Evolutionary conservation across 805 yeast species (phyloP).

Genomic region (Wickerhamomyces queroliae): DNA sequence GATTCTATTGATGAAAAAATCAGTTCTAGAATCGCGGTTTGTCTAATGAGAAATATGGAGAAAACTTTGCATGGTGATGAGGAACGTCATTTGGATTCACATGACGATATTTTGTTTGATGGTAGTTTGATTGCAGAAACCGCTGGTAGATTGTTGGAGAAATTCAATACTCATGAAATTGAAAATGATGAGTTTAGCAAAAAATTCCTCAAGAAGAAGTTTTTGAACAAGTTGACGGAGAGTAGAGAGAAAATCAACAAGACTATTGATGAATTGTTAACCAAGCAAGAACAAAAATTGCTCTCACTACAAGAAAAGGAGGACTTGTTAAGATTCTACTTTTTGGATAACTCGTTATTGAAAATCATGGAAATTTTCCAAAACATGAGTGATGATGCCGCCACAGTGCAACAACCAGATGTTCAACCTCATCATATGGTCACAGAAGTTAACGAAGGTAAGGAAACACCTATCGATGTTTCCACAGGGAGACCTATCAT

Average conservation of each 20-base stretch:
- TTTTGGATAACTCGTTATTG: slow-evolving; percentile 63
- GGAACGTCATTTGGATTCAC: slow-evolving; percentile 25
- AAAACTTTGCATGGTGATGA: slow-evolving; percentile 35
- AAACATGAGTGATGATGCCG: slow-evolving; percentile 15
- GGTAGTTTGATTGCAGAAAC: slow-evolving; percentile 70
- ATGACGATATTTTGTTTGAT: slow-evolving; percentile 66
- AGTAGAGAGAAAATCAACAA: slow-evolving; percentile 37
- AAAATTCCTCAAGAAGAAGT: slow-evolving; percentile 31
- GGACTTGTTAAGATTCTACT: slow-evolving; percentile 58
- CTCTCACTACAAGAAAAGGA: slow-evolving; percentile 70
- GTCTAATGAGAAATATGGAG: slow-evolving; percentile 81
- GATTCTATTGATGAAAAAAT: slow-evolving; percentile 54
- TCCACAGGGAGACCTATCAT: slow-evolving; percentile 69
- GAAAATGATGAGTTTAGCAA: slow-evolving; percentile 28
- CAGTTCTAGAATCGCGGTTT: slow-evolving; percentile 68
- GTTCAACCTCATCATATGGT: slow-evolving; percentile 65
- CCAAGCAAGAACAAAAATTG: slow-evolving; percentile 47
- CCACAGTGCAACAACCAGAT: slow-evolving; percentile 4
- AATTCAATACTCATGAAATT: slow-evolving; percentile 20
- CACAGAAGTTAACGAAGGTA: slow-evolving; percentile 51
- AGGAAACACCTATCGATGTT: slow-evolving; percentile 52
- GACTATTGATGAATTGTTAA: slow-evolving; percentile 51
- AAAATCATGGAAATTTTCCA: slow-evolving; percentile 39
- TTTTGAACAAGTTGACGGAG: slow-evolving; percentile 34
- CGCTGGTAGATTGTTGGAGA: slow-evolving; percentile 57